These are phyloP conservation scores for Mycena rebaudengoi DNA, from an alignment of 768 basidiomycete genomes.

Conservation along the genomic window DNA sequence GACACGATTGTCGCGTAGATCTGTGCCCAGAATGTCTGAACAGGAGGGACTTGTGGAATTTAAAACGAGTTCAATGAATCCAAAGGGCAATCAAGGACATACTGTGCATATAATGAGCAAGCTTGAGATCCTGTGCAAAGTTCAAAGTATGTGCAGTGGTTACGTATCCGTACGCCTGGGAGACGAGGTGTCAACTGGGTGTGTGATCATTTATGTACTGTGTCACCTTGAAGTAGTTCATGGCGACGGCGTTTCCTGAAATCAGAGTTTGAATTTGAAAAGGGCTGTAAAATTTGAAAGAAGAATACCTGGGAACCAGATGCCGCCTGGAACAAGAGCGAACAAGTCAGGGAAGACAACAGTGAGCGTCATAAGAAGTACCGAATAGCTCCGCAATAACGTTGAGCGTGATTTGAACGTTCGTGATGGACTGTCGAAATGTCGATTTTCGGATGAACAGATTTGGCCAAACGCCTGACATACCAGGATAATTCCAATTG, in stretches of 20 bases:
- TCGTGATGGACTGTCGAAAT: constrained; percentile 37
- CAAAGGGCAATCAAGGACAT: constrained; percentile 6
- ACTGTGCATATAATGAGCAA: constrained; percentile 46
- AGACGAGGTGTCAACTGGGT: not conserved
- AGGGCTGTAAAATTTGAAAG: too few species aligned
- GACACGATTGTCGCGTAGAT: constrained; percentile 42
- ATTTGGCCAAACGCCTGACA: not conserved
- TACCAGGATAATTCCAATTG: constrained; percentile 37
- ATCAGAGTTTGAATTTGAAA: too few species aligned
- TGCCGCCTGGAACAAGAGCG: constrained; percentile 10
- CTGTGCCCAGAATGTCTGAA: constrained; percentile 45
- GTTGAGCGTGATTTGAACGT: constrained; percentile 43
- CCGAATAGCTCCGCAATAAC: constrained; percentile 47
- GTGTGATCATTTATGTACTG: too few species aligned
- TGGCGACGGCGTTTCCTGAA: constrained; percentile 41
- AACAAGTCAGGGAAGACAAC: too few species aligned
- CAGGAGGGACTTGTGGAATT: too few species aligned
- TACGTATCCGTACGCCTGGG: constrained; percentile 40
- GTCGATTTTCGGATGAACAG: not conserved
- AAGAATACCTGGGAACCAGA: too few species aligned
- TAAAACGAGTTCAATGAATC: not conserved
- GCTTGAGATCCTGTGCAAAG: constrained; percentile 40
- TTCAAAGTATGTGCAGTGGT: constrained; percentile 35
- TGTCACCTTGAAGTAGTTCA: constrained; percentile 36
- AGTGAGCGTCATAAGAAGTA: too few species aligned